Evolutionary conservation across 2,329 filamentous ascomycete species (phyloP), one percentile per base, ranked within the genome.

Genomic region (Paecilomyces sp.): DNA sequence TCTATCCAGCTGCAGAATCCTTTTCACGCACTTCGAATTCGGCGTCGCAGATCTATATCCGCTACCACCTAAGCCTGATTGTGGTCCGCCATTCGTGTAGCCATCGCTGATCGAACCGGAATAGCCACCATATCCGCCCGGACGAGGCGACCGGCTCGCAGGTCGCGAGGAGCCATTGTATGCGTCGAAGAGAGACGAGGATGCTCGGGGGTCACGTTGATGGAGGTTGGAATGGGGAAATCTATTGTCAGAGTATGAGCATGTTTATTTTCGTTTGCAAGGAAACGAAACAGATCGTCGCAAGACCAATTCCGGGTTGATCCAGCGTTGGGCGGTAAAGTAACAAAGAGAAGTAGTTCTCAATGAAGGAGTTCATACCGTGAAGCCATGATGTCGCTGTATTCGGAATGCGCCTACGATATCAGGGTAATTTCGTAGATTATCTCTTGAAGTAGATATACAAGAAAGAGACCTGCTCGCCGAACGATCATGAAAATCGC

Each of bases 101-200:
- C 55, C 58, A 36, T 54, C 53, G 31, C 55, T 59, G 36, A 54
- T 33, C 52, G 57, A 34, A 25, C 60, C 52, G 24, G 58, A 57
- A 61, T 72, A 71, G 30, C 75, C 72, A 28, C 69, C 71, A 66
- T 84, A 83, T 58, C 81, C 81, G 70, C 87, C 87, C 53, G 83
- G 73, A 74, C 65, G 67, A 25, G 76, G 75, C 12, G 75, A 77
- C 61, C 69, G 71, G 61, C 72, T 76, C 25, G 67, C 66, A 3
- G 75, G 73, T 31, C 74, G 70, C 62, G 78, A 80, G 66, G 83
- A 82, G 64, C 83, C 85, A 41, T 55, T 57, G 76, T 91, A 92
- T 67, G 87, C 86, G 66, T 89, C 88, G 77, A 92, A 92, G 64
- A 92, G 85, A 65, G 87, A 86, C 71, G 85, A 88, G 70, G 88